Base-by-base conservation (phyloP, 306 rosid species). In the Fragaria nilgerrensis region DNA sequence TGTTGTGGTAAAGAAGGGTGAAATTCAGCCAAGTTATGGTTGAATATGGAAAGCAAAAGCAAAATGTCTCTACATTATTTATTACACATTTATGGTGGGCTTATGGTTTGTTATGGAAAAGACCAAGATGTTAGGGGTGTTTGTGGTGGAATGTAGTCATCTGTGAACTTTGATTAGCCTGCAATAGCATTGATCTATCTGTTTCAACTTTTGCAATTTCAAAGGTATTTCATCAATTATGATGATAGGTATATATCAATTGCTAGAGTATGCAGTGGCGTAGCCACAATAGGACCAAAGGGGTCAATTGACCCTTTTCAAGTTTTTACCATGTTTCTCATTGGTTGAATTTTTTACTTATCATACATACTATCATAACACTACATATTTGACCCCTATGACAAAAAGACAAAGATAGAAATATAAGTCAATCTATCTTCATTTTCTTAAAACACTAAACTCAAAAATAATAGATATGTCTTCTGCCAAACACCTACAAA, bases 1-100 rank as follows among this genome's bases (percentile, higher is more conserved):
- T 48, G 47, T 84, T 23, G 56, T 72, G 61, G 55, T 36, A 25
- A 23, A 15, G 4, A 27, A 67, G 76, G 58, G 13, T 62, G 71
- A 72, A 70, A 59, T 20, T 73, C 80, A 74, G 22, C 39, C 47
- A 67, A 62, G 50, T 44, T 61, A 27, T 74, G 70, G 49, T 74
- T 74, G 29, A 44, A 43, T 44, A 19, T 22, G 44, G 55, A 32
- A 23, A 20, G 14, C 34, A 23, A 62, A 62, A 32, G 23, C 25
- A 27, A 62, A 29, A 27, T 16, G 13, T 9, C 23, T 17, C 6
- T 9, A 43, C 11, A 61, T 41, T 27, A 19, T 61, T 61, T 61
- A 5, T 25, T 27, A 45, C 2, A 34, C 43, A 19, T 61, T 41
- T 75, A 12, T 75, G 70, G 17, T 58, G 41, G 32, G 19, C 20